phyloP scores from a whole-genome alignment of 164 flowering plant species.

The Berberis thunbergii region DNA sequence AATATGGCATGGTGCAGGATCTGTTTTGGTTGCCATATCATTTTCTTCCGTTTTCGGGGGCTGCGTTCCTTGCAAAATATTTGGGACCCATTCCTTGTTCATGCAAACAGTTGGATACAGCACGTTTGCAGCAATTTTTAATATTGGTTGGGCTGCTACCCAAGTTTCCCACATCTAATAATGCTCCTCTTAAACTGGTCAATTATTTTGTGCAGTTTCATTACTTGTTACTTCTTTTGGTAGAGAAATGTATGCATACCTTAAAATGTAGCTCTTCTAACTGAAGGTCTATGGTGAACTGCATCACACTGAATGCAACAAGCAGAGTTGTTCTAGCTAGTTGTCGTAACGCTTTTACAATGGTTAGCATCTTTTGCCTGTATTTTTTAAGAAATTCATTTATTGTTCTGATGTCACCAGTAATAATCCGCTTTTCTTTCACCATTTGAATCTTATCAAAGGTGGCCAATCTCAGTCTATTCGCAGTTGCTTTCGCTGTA shows the following conservation, averaged over 20 bases:
- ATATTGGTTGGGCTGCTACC: constrained; percentile 94
- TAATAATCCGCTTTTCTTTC: not conserved
- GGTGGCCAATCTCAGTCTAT: constrained; percentile 92
- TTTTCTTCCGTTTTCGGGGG: too few relatives aligned
- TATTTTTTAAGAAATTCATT: not conserved
- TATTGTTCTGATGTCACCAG: not conserved
- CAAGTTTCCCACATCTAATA: constrained; percentile 94
- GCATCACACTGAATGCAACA: constrained; percentile 77
- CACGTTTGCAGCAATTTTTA: constrained; percentile 81
- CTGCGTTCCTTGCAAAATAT: too few relatives aligned
- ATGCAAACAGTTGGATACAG: constrained; percentile 72
- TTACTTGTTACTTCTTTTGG: not conserved
- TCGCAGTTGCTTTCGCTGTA: constrained; percentile 64
- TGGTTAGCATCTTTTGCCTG: constrained; percentile 36
- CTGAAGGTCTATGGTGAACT: constrained; percentile 92
- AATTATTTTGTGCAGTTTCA: not conserved
- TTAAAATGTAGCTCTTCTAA: constrained; percentile 7
- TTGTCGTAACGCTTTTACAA: constrained; percentile 93
- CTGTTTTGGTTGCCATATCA: constrained; percentile 75
- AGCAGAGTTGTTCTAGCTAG: constrained; percentile 85
- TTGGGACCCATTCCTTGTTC: constrained; percentile 36
- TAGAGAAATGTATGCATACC: not conserved
- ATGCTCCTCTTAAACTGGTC: constrained; percentile 9
- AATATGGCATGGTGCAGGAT: constrained; percentile 89
- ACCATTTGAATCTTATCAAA: constrained; percentile 12